Conservation (phyloP, 1,284 basidiomycete genomes). For the Pterulicium gracile region DNA sequence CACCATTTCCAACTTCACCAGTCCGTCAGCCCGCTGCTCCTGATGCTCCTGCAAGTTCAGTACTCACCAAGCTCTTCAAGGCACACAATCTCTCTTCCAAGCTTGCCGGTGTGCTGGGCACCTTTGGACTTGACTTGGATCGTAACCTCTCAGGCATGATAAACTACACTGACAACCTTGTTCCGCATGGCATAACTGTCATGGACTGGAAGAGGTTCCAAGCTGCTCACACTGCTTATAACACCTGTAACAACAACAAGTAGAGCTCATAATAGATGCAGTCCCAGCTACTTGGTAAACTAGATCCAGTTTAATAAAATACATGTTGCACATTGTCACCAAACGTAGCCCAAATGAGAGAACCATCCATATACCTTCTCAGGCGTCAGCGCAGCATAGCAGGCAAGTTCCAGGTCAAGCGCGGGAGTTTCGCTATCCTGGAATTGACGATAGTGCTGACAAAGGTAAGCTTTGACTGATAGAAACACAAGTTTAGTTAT, state of each 20-base stretch:
- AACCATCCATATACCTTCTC: constrained; percentile 18
- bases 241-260: neutral
- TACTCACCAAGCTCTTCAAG: neutral
- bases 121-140: neutral
- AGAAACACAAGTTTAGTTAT: constrained; percentile 1
- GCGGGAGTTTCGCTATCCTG: constrained; percentile 10
- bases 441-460: constrained; percentile 9
- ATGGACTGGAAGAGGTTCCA: constrained; percentile 1
- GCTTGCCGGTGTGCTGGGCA: neutral
- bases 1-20: neutral
- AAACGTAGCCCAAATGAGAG: constrained; percentile 13
- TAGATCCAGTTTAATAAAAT: neutral
- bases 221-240: neutral
- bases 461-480: constrained; percentile 16
- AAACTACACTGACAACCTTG: neutral
- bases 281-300: neutral
- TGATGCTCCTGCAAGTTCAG: neutral
- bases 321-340: neutral
- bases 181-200: neutral
- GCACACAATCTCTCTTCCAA: neutral
- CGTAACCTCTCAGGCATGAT: neutral
- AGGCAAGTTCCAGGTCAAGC: constrained; percentile 11
- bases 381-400: constrained; percentile 12
- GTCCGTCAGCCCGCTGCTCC: neutral
- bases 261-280: neutral